Evolutionary conservation across 1,284 basidiomycete species (phyloP).

Genomic region (Inonotus obliquus): DNA sequence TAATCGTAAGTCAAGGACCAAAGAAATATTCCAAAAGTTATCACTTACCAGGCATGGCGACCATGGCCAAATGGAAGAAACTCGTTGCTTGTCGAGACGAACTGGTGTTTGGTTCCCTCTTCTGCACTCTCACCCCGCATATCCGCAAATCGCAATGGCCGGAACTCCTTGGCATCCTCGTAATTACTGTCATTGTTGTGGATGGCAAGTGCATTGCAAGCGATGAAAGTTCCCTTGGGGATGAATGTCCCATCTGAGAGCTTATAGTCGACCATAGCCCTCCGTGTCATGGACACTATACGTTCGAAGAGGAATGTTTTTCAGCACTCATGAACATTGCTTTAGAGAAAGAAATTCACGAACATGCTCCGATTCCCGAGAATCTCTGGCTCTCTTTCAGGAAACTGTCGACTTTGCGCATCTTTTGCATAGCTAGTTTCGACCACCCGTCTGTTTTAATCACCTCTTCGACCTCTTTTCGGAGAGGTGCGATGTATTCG

Average conservation of each 20-base stretch:
- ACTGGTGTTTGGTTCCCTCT: conserved; percentile 20
- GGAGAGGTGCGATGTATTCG: conserved; percentile 34
- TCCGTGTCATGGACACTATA: conserved; percentile 30
- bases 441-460: conserved; percentile 40
- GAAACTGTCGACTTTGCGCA: conserved; percentile 46
- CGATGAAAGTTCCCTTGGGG: conserved; percentile 32
- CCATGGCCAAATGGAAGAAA: conserved; percentile 30
- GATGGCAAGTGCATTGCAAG: conserved; percentile 23
- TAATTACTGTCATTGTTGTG: conserved; percentile 28
- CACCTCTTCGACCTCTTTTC: conserved; percentile 39
- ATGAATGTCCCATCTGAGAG: conserved; percentile 39
- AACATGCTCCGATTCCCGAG: conserved; percentile 27
- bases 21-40: not conserved
- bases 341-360: conserved; percentile 11
- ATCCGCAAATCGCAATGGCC: conserved; percentile 35
- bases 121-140: conserved; percentile 27
- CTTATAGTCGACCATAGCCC: conserved; percentile 33
- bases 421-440: conserved; percentile 35
- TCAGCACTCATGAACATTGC: not conserved
- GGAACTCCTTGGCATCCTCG: conserved; percentile 26
- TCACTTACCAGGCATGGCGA: conserved; percentile 26
- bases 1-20: not conserved
- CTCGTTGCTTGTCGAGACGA: conserved; percentile 23
- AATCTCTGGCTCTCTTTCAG: conserved; percentile 38
- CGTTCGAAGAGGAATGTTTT: no score